Evolutionary conservation across 345 rosid genomes (phyloP).

Genomic region (Fremontodendron californicum): DNA sequence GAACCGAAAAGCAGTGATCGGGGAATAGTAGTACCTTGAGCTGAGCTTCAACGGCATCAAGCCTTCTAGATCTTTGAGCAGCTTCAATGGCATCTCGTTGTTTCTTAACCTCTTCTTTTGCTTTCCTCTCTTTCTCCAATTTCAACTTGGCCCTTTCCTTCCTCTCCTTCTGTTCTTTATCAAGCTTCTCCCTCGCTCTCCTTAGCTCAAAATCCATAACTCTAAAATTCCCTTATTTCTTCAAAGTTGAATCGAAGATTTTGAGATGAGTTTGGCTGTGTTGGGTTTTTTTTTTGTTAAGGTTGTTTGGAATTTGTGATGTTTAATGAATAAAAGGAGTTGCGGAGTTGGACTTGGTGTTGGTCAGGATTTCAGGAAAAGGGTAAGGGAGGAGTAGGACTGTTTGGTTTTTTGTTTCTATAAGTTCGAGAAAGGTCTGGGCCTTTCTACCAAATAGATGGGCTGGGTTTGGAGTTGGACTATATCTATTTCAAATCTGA

Average conservation of each 20-base stretch:
- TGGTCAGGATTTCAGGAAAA: neutral
- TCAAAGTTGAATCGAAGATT: neutral
- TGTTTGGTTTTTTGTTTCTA: neutral
- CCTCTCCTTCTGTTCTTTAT: conserved; percentile 82
- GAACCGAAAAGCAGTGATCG: neutral
- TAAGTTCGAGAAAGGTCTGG: conserved; percentile 35
- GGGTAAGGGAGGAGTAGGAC: no score
- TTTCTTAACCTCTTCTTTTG: conserved; percentile 62
- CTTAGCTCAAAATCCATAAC: conserved; percentile 89
- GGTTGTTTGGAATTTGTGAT: neutral
- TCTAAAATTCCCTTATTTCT: neutral
- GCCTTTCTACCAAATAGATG: conserved; percentile 12
- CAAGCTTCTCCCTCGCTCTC: conserved; percentile 88
- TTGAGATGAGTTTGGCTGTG: neutral
- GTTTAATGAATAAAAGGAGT: neutral
- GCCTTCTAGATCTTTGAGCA: conserved; percentile 69
- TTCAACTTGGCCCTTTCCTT: conserved; percentile 69
- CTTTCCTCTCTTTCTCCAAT: conserved; percentile 63
- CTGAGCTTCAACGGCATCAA: conserved; percentile 76
- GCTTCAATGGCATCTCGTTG: conserved; percentile 93
- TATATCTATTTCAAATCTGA: no score
- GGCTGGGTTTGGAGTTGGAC: neutral
- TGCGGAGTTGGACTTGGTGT: conserved; percentile 5
- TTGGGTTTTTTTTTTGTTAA: neutral
- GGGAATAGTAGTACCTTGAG: conserved; percentile 44